Base-by-base conservation (phyloP, 73 alveolate genomes). In the Blepharisma stoltei region DNA sequence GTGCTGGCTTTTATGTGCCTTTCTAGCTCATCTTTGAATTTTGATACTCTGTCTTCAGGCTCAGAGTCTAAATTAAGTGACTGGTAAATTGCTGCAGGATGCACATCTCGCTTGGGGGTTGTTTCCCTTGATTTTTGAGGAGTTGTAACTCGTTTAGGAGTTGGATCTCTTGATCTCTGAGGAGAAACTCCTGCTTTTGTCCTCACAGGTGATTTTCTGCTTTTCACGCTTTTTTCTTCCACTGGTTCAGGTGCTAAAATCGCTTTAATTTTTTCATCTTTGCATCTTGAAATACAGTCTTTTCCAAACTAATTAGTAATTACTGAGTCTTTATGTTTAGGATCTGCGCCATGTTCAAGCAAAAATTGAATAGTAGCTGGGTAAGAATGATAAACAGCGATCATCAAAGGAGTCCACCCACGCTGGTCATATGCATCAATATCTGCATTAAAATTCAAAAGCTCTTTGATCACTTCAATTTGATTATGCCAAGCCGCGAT, bases 321-420 rank as follows among this genome's bases (percentile, higher is more conserved):
- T 60, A 60, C 73, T 45, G 82, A 70, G 76, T 85, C 92, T 27
- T 47, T 46, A 43, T 60, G 14, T 4, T 70, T 27, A 1, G 78
- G 83, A 71, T 85, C 86, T 6, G 82, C 86, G 7, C 89, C 86
- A 7, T 75, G 66, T 14, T 71, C 67, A 11, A 85, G 54, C 6
- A 85, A 70, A n/a, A 85, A 21, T 27, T 85, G 81, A 25, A 85
- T 68, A 23, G 71, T 41, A 23, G 81, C 75, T 4, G 47, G 54
- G 9, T 73, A 70, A 32, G 84, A 80, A 32, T 73, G 73, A 25
- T 79, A 60, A 37, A 86, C 86, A 8, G 92, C 88, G 1, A 85
- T 85, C 89, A 81, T 85, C n/a, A 85, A 47, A 9, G 92, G 89
- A 45, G 86, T 85, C 92, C 92, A 85, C 32, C 92, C 92, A 71